Evolutionary conservation across 169 alveolate species (phyloP).

Genomic region (Cryptosporidium tyzzeri): DNA sequence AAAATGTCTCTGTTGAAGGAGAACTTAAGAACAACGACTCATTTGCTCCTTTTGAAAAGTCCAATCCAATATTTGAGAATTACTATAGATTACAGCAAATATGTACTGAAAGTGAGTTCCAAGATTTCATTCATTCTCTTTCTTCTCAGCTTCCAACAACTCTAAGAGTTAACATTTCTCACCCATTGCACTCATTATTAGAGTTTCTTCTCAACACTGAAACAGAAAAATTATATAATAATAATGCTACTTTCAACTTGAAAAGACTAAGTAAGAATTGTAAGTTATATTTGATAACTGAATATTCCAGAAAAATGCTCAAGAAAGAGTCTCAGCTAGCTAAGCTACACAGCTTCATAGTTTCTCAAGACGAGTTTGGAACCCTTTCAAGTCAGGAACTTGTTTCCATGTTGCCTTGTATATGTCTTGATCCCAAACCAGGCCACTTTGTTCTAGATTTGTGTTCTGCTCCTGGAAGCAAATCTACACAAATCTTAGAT

Average conservation of each 20-base stretch:
- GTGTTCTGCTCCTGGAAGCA: constrained; percentile 98
- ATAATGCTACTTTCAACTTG: not conserved
- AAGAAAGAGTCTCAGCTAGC: constrained; percentile 79
- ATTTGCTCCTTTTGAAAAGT: not conserved
- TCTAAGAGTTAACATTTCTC: constrained; percentile 33
- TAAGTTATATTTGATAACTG: not conserved
- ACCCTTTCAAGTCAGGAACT: constrained; percentile 93
- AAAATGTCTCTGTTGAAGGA: not conserved
- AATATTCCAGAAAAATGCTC: constrained; percentile 51
- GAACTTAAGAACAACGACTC: not conserved
- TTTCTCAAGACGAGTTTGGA: constrained; percentile 92
- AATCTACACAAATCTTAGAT: constrained; percentile 86
- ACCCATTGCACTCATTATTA: not conserved
- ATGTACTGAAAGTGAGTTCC: constrained; percentile 4
- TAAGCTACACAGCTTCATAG: constrained; percentile 82
- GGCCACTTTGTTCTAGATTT: constrained; percentile 91
- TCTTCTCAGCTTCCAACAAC: constrained; percentile 32
- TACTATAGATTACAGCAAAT: constrained; percentile 18
- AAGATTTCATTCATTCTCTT: constrained; percentile 3
- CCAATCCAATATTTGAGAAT: not conserved
- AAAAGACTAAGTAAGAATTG: constrained; percentile 25
- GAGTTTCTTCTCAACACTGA: not conserved
- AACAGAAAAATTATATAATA: not conserved
- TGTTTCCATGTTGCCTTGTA: constrained; percentile 97
- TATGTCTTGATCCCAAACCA: constrained; percentile 89